Percentiles rank a stretch among this genome's conserved stretches.
Conservation (phyloP, 768 basidiomycete species). For the Tulasnella sp. region DNA sequence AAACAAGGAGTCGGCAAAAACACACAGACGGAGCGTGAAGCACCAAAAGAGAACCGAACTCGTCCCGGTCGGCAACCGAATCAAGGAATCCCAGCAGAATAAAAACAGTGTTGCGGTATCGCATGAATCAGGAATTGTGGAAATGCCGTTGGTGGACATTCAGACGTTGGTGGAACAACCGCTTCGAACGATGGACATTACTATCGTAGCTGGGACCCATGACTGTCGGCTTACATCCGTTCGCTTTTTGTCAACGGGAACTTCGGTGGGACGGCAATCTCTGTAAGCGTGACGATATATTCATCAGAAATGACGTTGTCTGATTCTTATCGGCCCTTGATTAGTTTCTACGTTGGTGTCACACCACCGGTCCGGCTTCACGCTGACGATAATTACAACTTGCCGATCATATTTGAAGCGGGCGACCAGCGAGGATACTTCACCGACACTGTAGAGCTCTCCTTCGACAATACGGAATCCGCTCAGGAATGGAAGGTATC, state of each 20-base stretch:
- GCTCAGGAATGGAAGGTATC: slow-evolving; percentile 19
- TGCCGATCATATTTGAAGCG: background rate
- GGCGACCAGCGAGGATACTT: background rate
- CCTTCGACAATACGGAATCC: background rate
- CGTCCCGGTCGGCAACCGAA: background rate
- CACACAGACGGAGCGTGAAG: background rate
- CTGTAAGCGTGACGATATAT: no score
- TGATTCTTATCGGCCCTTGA: background rate
- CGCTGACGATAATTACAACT: background rate
- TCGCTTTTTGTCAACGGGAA: background rate
- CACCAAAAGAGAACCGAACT: background rate
- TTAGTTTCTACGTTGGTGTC: background rate
- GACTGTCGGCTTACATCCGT: background rate
- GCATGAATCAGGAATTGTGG: background rate
- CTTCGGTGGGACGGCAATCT: background rate
- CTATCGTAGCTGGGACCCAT: background rate
- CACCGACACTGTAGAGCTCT: slow-evolving; percentile 25
- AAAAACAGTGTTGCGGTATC: background rate
- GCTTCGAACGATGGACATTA: background rate
- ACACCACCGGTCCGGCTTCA: background rate
- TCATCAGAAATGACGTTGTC: background rate
- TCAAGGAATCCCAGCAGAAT: background rate
- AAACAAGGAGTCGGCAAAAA: background rate
- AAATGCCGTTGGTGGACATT: background rate
- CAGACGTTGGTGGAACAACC: background rate